Conservation (phyloP, 2,329 filamentous ascomycete genomes). For the Fusarium clavum region DNA sequence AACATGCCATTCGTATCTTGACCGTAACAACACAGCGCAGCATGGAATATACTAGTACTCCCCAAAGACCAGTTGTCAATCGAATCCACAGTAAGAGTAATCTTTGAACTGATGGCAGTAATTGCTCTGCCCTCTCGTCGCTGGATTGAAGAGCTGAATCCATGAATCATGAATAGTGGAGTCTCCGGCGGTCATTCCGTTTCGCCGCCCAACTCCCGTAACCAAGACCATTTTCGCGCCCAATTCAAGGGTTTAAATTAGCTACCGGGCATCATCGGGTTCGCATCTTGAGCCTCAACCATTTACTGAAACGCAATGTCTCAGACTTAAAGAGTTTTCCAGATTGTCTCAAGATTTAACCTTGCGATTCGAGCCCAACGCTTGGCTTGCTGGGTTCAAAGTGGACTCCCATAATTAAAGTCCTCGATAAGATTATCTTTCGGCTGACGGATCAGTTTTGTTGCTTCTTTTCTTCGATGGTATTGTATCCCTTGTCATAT, state of each 20-base stretch:
- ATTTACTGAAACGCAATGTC: neutral
- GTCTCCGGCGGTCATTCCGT: slow-evolving; percentile 24
- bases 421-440: neutral
- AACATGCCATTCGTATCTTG: too few relatives aligned
- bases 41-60: neutral
- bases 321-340: slow-evolving; percentile 6
- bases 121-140: neutral
- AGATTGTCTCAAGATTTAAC: neutral
- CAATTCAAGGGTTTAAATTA: slow-evolving; percentile 27
- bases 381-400: neutral
- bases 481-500: neutral
- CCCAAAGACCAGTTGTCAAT: too few relatives aligned
- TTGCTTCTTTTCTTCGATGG: neutral
- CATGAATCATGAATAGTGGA: slow-evolving; percentile 20
- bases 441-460: neutral
- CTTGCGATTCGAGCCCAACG: neutral
- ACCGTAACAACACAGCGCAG: neutral
- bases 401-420: slow-evolving; percentile 6
- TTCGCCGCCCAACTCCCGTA: slow-evolving; percentile 33
- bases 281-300: slow-evolving; percentile 16
- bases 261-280: slow-evolving; percentile 25
- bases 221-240: neutral
- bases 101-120: too few relatives aligned
- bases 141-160: neutral
- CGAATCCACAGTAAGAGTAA: too few relatives aligned